These are phyloP conservation scores for Trypanosoma grayi DNA, from an alignment of 208 protist genomes.

Conservation along the genomic window DNA sequence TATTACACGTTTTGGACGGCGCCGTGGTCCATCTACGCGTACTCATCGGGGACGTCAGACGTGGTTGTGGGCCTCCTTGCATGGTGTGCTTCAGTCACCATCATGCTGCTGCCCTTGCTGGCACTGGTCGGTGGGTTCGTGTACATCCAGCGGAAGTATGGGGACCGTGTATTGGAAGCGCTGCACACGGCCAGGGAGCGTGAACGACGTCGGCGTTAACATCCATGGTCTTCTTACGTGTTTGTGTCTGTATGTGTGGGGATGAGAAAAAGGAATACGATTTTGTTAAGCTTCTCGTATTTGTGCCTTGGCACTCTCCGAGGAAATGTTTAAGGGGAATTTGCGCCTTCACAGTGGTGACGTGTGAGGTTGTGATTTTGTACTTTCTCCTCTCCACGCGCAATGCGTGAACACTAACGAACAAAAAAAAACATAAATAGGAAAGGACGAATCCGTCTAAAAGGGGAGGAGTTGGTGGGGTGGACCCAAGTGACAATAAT, in stretches of 20 bases:
- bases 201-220: neutral
- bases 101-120: constrained; percentile 66
- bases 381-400: no score
- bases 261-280: no score
- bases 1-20: constrained; percentile 85
- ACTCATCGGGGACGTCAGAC: constrained; percentile 58
- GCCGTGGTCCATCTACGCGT: constrained; percentile 75
- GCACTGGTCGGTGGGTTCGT: constrained; percentile 41
- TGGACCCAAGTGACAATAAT: no score
- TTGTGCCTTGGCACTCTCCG: no score
- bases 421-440: no score
- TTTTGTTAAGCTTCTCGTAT: no score
- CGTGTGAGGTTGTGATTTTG: no score
- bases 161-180: constrained; percentile 27
- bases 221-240: neutral
- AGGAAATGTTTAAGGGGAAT: no score
- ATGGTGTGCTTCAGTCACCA: constrained; percentile 49
- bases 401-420: no score
- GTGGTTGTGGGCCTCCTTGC: constrained; percentile 55
- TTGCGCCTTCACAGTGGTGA: no score
- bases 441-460: no score
- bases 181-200: constrained; percentile 18
- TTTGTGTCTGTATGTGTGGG: constrained; percentile 4
- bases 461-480: no score
- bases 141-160: constrained; percentile 34